Evolutionary conservation across 257 asterid genomes (phyloP).

Genomic region (Ajuga chamaepitys): DNA sequence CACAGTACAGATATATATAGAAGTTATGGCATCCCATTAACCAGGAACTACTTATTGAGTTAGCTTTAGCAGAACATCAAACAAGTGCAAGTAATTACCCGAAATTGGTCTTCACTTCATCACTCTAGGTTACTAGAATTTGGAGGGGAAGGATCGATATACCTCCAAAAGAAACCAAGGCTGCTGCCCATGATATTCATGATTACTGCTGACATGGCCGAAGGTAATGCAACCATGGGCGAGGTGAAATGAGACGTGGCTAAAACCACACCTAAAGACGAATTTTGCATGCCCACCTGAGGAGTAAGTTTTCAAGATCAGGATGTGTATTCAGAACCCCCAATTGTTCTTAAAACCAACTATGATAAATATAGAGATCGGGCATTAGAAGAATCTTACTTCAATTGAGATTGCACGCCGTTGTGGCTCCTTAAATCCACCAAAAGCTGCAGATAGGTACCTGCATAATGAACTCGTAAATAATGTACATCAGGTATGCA

Average conservation of each 20-base stretch:
- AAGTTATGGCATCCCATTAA: no score
- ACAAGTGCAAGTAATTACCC: not conserved
- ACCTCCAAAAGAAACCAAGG: conserved; percentile 77
- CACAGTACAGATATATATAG: no score
- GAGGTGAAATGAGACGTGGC: conserved; percentile 81
- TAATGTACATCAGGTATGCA: no score
- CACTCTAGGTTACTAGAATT: conserved; percentile 10
- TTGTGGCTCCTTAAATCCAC: conserved; percentile 76
- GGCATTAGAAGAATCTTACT: conserved; percentile 31
- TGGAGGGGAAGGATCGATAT: conserved; percentile 41
- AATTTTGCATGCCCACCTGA: conserved; percentile 96
- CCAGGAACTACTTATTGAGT: not conserved
- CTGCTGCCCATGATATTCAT: conserved; percentile 95
- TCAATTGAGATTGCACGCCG: conserved; percentile 87
- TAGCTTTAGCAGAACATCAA: not conserved
- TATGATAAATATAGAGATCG: not conserved
- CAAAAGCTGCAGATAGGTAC: conserved; percentile 60
- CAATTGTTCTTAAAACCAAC: not conserved
- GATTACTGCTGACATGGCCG: conserved; percentile 76
- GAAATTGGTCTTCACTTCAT: not conserved
- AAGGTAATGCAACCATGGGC: conserved; percentile 70
- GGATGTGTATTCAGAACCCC: no score
- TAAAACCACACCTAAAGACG: conserved; percentile 86
- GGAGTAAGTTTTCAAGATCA: no score
- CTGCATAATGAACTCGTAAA: conserved; percentile 23